Percentiles rank a stretch among this genome's conserved stretches.
Conservation (phyloP, 345 rosid species). For the Dovyalis caffra region DNA sequence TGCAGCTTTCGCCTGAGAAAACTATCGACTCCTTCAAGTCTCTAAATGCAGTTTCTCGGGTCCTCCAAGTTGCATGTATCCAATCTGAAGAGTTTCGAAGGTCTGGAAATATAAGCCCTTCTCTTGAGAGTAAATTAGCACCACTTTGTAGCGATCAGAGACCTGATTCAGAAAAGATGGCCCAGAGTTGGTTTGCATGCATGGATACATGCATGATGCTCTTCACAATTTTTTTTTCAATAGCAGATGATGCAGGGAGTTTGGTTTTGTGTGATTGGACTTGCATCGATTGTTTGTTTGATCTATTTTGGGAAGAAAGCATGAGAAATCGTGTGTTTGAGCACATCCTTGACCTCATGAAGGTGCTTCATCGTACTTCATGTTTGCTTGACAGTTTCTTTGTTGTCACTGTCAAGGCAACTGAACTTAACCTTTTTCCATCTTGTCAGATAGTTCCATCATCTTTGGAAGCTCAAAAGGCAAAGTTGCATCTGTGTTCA, state of each 20-base stretch:
- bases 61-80: conserved; percentile 72
- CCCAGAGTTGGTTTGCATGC: conserved; percentile 55
- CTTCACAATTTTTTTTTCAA: conserved; percentile 56
- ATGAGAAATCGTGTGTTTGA: conserved; percentile 58
- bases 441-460: conserved; percentile 52
- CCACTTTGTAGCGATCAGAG: conserved; percentile 29
- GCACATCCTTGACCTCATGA: conserved; percentile 75
- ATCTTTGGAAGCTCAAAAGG: conserved; percentile 61
- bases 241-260: conserved; percentile 56
- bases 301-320: conserved; percentile 83
- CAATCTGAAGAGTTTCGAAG: conserved; percentile 65
- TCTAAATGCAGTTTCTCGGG: conserved; percentile 65
- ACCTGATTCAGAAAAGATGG: conserved; percentile 35
- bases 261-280: conserved; percentile 55
- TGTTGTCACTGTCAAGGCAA: conserved; percentile 10
- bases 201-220: conserved; percentile 57
- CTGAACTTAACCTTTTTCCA: not conserved
- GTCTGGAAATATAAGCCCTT: conserved; percentile 26
- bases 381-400: conserved; percentile 1
- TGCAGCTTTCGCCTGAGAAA: conserved; percentile 69
- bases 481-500: conserved; percentile 72
- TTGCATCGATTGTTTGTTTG: conserved; percentile 78
- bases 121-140: conserved; percentile 31
- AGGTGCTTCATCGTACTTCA: conserved; percentile 43
- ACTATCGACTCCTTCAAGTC: conserved; percentile 63